A percentile compares a stretch with the other conserved stretches of the same genome.
These are phyloP conservation scores for Climacium dendroides DNA, from an alignment of 225 moss, liverwort and hornwort species.

Conservation along the genomic window DNA sequence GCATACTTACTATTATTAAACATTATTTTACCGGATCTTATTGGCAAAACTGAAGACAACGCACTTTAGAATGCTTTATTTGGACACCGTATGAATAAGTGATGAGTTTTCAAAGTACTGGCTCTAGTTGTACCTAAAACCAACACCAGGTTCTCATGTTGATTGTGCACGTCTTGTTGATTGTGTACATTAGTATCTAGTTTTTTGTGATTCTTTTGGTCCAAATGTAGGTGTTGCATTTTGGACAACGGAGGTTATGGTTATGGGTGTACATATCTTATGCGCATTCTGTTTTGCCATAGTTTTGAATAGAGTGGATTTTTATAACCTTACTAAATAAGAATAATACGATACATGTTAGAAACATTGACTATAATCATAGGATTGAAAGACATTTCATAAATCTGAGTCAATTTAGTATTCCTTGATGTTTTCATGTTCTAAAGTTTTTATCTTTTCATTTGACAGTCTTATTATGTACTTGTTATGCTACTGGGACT, in stretches of 20 bases:
- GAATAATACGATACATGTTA: not conserved
- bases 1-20: not conserved
- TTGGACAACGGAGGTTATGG: not conserved
- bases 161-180: no score
- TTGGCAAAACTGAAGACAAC: not conserved
- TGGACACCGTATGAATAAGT: not conserved
- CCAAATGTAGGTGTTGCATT: not conserved
- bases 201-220: not conserved
- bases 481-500: not conserved
- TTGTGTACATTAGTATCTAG: not conserved
- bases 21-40: not conserved
- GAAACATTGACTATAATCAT: not conserved
- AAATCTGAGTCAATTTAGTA: not conserved
- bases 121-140: no score
- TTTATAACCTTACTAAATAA: no score
- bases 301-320: not conserved
- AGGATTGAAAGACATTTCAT: not conserved
- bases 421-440: no score
- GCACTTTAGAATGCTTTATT: not conserved
- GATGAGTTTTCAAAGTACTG: not conserved
- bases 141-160: not conserved
- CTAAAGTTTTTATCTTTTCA: not conserved
- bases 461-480: not conserved
- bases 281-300: not conserved
- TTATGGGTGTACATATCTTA: no score